Conservation (phyloP, 805 yeast species). For the Metschnikowia proteae region DNA sequence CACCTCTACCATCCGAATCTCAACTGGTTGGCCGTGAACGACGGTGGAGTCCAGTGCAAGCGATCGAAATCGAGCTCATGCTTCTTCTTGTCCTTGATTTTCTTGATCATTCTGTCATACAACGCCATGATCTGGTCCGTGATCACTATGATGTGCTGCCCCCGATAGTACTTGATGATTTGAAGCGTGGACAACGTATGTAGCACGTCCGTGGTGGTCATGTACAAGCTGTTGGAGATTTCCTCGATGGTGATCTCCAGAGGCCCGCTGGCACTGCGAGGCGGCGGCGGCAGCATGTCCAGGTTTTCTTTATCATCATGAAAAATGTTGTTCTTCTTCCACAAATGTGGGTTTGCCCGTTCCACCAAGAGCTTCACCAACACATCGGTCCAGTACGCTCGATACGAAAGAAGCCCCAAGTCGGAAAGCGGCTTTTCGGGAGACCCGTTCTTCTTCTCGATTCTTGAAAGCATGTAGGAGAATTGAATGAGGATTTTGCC, state of each 20-base stretch:
- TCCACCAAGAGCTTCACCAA: conserved; percentile 71
- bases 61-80: conserved; percentile 70
- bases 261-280: conserved; percentile 17
- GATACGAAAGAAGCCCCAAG: conserved; percentile 85
- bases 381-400: conserved; percentile 96
- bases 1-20: conserved; percentile 81
- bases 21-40: conserved; percentile 91
- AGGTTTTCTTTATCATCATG: conserved; percentile 29
- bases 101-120: conserved; percentile 58
- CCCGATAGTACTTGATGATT: conserved; percentile 87
- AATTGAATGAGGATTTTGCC: conserved; percentile 91
- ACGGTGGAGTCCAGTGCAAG: conserved; percentile 91
- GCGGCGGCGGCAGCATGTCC: conserved; percentile 17
- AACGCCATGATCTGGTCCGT: conserved; percentile 78
- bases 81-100: conserved; percentile 61
- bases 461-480: conserved; percentile 84
- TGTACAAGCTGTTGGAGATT: conserved; percentile 76
- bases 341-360: conserved; percentile 37
- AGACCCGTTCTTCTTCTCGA: conserved; percentile 88
- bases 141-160: conserved; percentile 84
- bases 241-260: conserved; percentile 82
- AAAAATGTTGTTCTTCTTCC: conserved; percentile 34
- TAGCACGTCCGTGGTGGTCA: conserved; percentile 94
- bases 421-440: conserved; percentile 98
- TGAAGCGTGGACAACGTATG: conserved; percentile 91